phyloP scores from a whole-genome alignment of 345 rosid species.

The Excoecaria cochinchinensis region DNA sequence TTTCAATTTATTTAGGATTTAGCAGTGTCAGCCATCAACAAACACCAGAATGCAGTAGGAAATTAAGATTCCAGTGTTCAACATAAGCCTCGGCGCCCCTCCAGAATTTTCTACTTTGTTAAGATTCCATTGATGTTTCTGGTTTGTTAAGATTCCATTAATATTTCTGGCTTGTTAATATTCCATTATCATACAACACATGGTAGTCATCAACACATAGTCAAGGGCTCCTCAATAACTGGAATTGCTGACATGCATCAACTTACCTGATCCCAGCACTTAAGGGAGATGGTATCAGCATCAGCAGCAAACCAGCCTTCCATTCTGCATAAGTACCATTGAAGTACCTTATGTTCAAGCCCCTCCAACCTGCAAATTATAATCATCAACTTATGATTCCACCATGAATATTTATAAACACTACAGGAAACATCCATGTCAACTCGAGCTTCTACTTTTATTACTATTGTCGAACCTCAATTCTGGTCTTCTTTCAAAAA shows the following conservation, averaged over 20 bases:
- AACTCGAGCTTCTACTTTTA: neutral
- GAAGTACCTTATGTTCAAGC: slow-evolving; percentile 74
- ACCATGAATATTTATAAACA: neutral
- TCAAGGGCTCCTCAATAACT: neutral
- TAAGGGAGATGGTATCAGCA: slow-evolving; percentile 86
- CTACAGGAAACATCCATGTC: neutral
- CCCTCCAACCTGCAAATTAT: slow-evolving; percentile 63
- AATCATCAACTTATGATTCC: slow-evolving; percentile 11
- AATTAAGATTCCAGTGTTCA: too few relatives aligned
- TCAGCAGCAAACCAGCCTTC: slow-evolving; percentile 99
- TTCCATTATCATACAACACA: neutral
- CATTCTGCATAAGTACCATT: slow-evolving; percentile 98
- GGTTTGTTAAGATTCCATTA: neutral
- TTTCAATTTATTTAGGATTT: neutral
- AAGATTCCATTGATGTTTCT: neutral
- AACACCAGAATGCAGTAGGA: too few relatives aligned
- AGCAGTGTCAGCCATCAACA: neutral
- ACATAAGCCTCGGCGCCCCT: too few relatives aligned
- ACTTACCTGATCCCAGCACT: slow-evolving; percentile 84
- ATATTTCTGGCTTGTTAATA: neutral
- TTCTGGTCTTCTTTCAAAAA: slow-evolving; percentile 73
- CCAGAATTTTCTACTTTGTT: neutral
- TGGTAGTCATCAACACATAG: neutral
- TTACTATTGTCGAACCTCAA: slow-evolving; percentile 50
- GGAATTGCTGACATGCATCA: neutral